phyloP scores from a whole-genome alignment of 768 basidiomycete genomes.

The Plicaturopsis crispa region DNA sequence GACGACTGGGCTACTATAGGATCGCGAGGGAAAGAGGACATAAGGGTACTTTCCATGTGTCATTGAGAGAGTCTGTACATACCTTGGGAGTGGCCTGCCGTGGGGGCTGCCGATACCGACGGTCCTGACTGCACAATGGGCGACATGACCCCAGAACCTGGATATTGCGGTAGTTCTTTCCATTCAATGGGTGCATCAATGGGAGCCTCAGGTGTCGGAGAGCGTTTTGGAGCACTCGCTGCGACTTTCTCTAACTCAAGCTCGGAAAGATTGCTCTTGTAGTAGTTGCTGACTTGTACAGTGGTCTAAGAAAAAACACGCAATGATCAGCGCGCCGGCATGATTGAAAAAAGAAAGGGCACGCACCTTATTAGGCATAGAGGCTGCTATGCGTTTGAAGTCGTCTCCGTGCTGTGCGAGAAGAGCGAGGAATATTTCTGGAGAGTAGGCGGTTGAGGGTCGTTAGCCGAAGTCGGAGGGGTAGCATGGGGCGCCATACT shows the following conservation, averaged over 20 bases:
- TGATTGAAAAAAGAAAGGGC: not conserved
- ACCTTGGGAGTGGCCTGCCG: too few relatives aligned
- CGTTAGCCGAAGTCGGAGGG: slow-evolving; percentile 2
- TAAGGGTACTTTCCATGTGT: too few relatives aligned
- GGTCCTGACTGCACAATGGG: too few relatives aligned
- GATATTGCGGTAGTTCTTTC: slow-evolving; percentile 16
- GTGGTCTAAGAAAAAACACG: slow-evolving; percentile 33
- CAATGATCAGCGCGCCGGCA: slow-evolving; percentile 3
- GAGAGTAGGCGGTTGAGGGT: slow-evolving; percentile 9
- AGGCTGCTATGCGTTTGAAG: slow-evolving; percentile 61
- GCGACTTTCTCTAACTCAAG: slow-evolving; percentile 34
- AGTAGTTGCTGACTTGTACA: slow-evolving; percentile 47
- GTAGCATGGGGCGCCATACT: slow-evolving; percentile 25
- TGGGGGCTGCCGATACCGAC: too few relatives aligned
- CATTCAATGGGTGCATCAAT: slow-evolving; percentile 8
- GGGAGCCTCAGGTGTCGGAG: slow-evolving; percentile 24
- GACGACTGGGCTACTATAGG: too few relatives aligned
- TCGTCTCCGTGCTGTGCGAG: slow-evolving; percentile 58
- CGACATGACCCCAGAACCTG: slow-evolving; percentile 14
- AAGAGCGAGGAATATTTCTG: slow-evolving; percentile 46
- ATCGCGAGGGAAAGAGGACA: too few relatives aligned
- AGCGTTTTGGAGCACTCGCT: slow-evolving; percentile 32
- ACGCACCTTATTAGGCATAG: slow-evolving; percentile 55
- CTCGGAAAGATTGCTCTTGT: slow-evolving; percentile 32
- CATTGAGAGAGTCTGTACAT: too few relatives aligned